Percentiles rank a stretch among this genome's conserved stretches.
Evolutionary conservation across 1,139 yeast species (phyloP).

Genomic region (Protomyces arabidopsidicola): DNA sequence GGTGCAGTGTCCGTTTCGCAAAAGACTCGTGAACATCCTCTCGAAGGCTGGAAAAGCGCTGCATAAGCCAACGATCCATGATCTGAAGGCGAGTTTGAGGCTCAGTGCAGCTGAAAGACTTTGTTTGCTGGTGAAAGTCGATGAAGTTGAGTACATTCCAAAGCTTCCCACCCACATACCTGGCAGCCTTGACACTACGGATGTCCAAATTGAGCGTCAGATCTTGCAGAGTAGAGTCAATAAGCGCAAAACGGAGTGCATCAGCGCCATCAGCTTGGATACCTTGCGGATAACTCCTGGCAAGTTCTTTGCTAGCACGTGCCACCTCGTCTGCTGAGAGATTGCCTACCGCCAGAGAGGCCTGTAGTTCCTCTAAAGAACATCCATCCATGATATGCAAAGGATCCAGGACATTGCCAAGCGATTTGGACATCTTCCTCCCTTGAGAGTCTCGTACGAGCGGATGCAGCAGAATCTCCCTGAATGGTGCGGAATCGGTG

Average conservation of each 20-base stretch:
- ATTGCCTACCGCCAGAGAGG: constrained; percentile 6
- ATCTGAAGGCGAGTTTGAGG: constrained; percentile 73
- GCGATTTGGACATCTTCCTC: constrained; percentile 31
- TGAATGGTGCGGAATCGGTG: constrained; percentile 25
- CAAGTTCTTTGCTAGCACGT: neutral
- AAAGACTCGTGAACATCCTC: constrained; percentile 59
- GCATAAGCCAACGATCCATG: constrained; percentile 95
- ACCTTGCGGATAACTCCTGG: constrained; percentile 18
- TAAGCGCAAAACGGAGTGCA: constrained; percentile 29
- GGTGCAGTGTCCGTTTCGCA: constrained; percentile 82
- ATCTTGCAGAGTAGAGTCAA: constrained; percentile 26
- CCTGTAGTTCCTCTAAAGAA: constrained; percentile 3
- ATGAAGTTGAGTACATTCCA: constrained; percentile 30
- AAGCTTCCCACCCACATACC: constrained; percentile 22
- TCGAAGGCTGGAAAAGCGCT: constrained; percentile 69
- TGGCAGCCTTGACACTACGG: constrained; percentile 20
- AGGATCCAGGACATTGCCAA: constrained; percentile 31
- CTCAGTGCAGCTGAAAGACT: constrained; percentile 85
- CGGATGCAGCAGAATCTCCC: constrained; percentile 30
- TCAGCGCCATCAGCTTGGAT: constrained; percentile 27
- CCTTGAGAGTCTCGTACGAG: constrained; percentile 30
- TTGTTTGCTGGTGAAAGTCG: constrained; percentile 44
- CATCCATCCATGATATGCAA: constrained; percentile 27
- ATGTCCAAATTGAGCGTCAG: constrained; percentile 25
- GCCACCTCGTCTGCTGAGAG: neutral